Percentiles rank a stretch among this genome's conserved stretches.
phyloP scores from a whole-genome alignment of 306 rosid genomes.

The Trifolium fragiferum region DNA sequence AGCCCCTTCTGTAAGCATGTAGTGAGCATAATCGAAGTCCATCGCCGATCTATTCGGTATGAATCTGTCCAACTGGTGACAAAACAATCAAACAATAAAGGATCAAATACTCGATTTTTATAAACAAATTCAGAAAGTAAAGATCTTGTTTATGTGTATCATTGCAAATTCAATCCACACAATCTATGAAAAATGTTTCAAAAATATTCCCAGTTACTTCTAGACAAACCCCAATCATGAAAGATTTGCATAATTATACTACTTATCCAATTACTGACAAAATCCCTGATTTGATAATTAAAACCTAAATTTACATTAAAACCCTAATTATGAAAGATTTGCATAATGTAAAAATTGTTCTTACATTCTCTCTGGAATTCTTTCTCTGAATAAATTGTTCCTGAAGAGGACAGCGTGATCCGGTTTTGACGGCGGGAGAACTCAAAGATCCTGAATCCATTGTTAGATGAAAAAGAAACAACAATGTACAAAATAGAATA shows the following conservation, averaged over 20 bases:
- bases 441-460: constrained; percentile 60
- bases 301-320: not conserved
- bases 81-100: constrained; percentile 1
- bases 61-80: constrained; percentile 65
- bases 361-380: constrained; percentile 53
- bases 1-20: constrained; percentile 62
- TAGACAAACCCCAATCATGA: no score
- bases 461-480: constrained; percentile 3
- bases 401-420: constrained; percentile 48
- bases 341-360: not conserved
- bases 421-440: constrained; percentile 39
- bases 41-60: constrained; percentile 66
- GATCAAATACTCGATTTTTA: not conserved
- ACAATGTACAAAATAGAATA: not conserved
- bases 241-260: not conserved
- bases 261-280: not conserved
- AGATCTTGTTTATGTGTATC: no score
- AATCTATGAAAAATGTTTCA: not conserved
- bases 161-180: not conserved
- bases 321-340: not conserved
- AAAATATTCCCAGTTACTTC: no score
- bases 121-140: not conserved
- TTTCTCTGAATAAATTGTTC: constrained; percentile 51
- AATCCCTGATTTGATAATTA: not conserved
- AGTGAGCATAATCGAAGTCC: constrained; percentile 67